A percentile compares a stretch with the other conserved stretches of the same genome.
phyloP scores from a whole-genome alignment of 179 eudicot genomes.

The Camellia oleifera region DNA sequence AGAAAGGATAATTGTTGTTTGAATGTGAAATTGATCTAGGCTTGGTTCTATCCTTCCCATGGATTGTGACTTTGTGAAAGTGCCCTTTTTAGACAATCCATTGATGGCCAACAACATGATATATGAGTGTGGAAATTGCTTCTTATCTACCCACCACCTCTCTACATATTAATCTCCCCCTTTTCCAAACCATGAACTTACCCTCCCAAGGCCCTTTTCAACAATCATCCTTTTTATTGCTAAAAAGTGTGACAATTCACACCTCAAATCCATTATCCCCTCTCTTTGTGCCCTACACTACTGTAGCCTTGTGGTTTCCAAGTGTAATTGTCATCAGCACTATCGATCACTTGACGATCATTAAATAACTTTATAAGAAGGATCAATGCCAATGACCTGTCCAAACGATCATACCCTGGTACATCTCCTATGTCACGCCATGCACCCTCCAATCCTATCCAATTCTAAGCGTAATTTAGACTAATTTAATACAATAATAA shows the following conservation, averaged over 20 bases:
- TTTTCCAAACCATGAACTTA: constrained; percentile 12
- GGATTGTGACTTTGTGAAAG: constrained; percentile 15
- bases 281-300: constrained; percentile 2
- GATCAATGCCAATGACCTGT: not conserved
- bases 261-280: constrained; percentile 22
- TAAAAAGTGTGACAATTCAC: constrained; percentile 49
- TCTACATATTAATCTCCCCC: not conserved
- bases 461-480: not conserved
- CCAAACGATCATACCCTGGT: not conserved
- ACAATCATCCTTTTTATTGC: constrained; percentile 44
- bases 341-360: constrained; percentile 6
- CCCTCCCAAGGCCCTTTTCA: not conserved
- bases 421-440: no score
- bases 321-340: constrained; percentile 14
- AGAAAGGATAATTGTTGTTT: constrained; percentile 28
- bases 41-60: not conserved
- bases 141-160: constrained; percentile 29
- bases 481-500: no score
- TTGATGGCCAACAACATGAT: constrained; percentile 76
- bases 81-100: not conserved
- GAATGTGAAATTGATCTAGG: constrained; percentile 3
- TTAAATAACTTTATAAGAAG: not conserved
- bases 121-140: constrained; percentile 31
- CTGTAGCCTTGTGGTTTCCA: not conserved
- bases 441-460: not conserved